Evolutionary conservation across 148 eudicot genomes (phyloP).

Genomic region (Polygonum maritimum): DNA sequence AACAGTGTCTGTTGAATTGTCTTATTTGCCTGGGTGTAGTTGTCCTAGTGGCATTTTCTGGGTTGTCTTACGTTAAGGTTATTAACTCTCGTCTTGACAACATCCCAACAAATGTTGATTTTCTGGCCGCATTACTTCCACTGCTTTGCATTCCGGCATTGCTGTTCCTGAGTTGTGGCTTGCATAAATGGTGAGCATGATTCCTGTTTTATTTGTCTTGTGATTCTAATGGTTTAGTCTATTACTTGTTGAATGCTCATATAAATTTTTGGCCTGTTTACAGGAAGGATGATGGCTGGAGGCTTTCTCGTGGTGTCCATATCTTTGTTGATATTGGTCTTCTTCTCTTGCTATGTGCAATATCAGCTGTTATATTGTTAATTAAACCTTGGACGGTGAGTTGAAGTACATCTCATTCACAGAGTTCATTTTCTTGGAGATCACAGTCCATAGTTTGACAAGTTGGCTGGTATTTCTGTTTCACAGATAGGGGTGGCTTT

Average conservation of each 20-base stretch:
- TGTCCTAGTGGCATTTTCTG: slow-evolving; percentile 87
- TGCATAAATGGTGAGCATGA: slow-evolving; percentile 75
- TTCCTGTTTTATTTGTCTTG: slow-evolving; percentile 8
- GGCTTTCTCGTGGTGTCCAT: slow-evolving; percentile 74
- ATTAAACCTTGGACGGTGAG: slow-evolving; percentile 93
- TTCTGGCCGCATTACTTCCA: slow-evolving; percentile 93
- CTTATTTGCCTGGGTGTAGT: slow-evolving; percentile 27
- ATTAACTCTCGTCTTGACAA: slow-evolving; percentile 50
- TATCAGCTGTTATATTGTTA: slow-evolving; percentile 71
- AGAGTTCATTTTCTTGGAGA: slow-evolving; percentile 9
- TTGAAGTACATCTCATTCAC: slow-evolving; percentile 8
- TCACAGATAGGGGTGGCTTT: slow-evolving; percentile 88
- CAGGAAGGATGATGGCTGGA: slow-evolving; percentile 98
- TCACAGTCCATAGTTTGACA: slow-evolving; percentile 7
- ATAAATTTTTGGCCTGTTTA: slow-evolving; percentile 15
- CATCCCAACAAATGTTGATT: slow-evolving; percentile 67
- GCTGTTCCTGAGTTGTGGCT: slow-evolving; percentile 70
- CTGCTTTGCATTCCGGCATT: slow-evolving; percentile 89
- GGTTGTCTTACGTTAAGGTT: slow-evolving; percentile 75
- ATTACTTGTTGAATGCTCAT: not conserved
- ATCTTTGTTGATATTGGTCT: slow-evolving; percentile 70
- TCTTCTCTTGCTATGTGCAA: slow-evolving; percentile 83
- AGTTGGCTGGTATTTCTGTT: slow-evolving; percentile 14
- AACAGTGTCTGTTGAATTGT: not conserved
- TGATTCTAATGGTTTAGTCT: not conserved